These are phyloP conservation scores for Pythium brachiatum DNA, from an alignment of 352 stramenopile species.

Conservation along the genomic window DNA sequence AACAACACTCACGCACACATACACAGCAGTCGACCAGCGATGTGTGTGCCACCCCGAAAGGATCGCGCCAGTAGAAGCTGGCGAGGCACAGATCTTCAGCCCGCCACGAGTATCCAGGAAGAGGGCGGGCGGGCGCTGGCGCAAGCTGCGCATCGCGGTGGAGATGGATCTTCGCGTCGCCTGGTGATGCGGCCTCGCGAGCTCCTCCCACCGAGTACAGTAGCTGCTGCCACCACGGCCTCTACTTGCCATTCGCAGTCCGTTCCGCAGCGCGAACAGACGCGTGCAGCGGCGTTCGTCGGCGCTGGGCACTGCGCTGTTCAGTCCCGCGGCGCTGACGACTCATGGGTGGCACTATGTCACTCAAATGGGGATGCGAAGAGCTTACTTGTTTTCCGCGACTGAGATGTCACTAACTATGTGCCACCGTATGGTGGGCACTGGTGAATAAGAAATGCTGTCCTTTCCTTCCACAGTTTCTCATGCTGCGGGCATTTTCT, in stretches of 20 bases:
- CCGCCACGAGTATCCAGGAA: conserved; percentile 22
- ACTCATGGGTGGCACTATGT: background rate
- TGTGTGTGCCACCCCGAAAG: too few relatives aligned
- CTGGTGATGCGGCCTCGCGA: too few relatives aligned
- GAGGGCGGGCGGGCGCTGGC: conserved; percentile 6
- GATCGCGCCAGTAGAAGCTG: background rate
- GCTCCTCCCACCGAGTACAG: background rate
- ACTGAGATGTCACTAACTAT: background rate
- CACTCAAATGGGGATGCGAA: background rate
- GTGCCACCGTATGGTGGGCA: background rate
- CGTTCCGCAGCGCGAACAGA: background rate
- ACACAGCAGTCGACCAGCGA: too few relatives aligned
- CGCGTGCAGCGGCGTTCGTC: background rate
- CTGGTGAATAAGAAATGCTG: background rate
- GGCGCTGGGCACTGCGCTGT: background rate
- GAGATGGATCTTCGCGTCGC: too few relatives aligned
- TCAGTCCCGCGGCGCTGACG: background rate
- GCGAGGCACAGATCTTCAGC: conserved; percentile 5
- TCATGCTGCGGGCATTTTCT: background rate
- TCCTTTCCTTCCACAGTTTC: background rate
- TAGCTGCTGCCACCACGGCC: background rate
- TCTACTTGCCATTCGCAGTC: conserved; percentile 8
- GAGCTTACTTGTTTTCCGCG: background rate
- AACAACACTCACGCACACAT: too few relatives aligned
- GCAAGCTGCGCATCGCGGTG: too few relatives aligned